Percentiles rank a stretch among this genome's conserved stretches.
These are phyloP conservation scores for Staphylotrichum tortipilum DNA, from an alignment of 495 filamentous ascomycete genomes.

Conservation along the genomic window DNA sequence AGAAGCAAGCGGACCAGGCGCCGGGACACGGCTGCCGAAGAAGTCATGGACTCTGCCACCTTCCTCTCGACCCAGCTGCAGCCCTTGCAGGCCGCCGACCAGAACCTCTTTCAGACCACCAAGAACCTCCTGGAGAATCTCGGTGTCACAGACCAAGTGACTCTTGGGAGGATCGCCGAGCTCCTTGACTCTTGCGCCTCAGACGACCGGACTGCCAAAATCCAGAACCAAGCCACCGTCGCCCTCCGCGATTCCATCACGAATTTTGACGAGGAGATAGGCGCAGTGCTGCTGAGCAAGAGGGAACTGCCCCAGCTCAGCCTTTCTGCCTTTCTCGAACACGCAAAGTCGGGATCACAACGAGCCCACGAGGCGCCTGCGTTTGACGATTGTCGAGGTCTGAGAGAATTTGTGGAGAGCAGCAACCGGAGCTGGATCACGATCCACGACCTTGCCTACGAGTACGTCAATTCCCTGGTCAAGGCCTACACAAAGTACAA, in stretches of 20 bases:
- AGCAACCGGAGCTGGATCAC: constrained; percentile 49
- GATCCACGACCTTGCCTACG: constrained; percentile 54
- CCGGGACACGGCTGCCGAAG: constrained; percentile 65
- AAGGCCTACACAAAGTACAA: constrained; percentile 53
- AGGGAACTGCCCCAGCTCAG: constrained; percentile 34
- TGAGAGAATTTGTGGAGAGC: constrained; percentile 46
- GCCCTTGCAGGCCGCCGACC: constrained; percentile 59
- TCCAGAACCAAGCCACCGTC: constrained; percentile 29
- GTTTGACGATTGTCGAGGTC: constrained; percentile 48
- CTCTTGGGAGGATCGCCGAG: constrained; percentile 42
- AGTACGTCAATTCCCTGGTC: constrained; percentile 54
- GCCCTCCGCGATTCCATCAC: constrained; percentile 36
- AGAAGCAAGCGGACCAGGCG: constrained; percentile 78
- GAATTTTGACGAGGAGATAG: constrained; percentile 35
- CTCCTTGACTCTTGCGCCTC: constrained; percentile 42
- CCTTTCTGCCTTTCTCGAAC: constrained; percentile 68
- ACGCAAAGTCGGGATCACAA: constrained; percentile 56
- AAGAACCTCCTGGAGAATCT: constrained; percentile 59
- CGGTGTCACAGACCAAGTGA: constrained; percentile 48
- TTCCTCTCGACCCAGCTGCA: constrained; percentile 65
- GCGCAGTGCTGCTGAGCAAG: constrained; percentile 34
- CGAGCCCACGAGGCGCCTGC: constrained; percentile 40
- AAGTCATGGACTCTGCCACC: constrained; percentile 58
- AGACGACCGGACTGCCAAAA: constrained; percentile 36
- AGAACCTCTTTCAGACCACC: constrained; percentile 63